These are phyloP conservation scores for Candida cerambycidarum DNA, from an alignment of 805 yeast genomes.

Conservation along the genomic window DNA sequence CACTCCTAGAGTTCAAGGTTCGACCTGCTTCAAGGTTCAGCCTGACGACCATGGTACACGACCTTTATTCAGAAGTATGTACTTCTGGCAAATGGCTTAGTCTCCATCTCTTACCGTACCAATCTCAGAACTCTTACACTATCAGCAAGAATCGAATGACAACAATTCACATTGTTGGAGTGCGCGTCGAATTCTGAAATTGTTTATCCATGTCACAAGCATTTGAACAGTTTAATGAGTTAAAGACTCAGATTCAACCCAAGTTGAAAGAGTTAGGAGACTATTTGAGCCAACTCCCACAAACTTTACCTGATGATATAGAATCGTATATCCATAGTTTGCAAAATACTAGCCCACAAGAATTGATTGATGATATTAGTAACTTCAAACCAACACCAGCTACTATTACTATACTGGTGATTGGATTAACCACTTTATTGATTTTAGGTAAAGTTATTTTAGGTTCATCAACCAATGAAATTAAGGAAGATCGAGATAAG, in stretches of 20 bases:
- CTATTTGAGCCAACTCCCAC: constrained; percentile 8
- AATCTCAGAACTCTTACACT: too few relatives aligned
- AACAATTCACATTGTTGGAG: background rate
- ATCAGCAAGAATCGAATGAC: too few relatives aligned
- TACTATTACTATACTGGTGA: constrained; percentile 31
- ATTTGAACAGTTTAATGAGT: constrained; percentile 11
- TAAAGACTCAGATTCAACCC: constrained; percentile 12
- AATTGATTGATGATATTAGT: constrained; percentile 30
- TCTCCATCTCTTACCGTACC: too few relatives aligned
- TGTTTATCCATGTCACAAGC: constrained; percentile 7
- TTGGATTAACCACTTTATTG: constrained; percentile 23
- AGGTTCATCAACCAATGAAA: constrained; percentile 6
- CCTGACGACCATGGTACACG: too few relatives aligned
- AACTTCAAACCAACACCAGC: constrained; percentile 31
- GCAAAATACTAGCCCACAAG: constrained; percentile 16
- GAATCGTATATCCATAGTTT: constrained; percentile 11
- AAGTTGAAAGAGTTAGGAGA: constrained; percentile 9
- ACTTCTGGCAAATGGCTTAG: too few relatives aligned
- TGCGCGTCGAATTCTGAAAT: constrained; percentile 2
- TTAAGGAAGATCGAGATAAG: constrained; percentile 7
- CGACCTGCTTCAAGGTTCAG: too few relatives aligned
- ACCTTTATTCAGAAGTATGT: too few relatives aligned
- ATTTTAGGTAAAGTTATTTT: constrained; percentile 22
- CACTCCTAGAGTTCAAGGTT: too few relatives aligned
- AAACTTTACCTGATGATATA: constrained; percentile 9